Percentiles rank a stretch among this genome's conserved stretches.
Conservation (phyloP, 441 rosid species). For the Erodium moschatum region DNA sequence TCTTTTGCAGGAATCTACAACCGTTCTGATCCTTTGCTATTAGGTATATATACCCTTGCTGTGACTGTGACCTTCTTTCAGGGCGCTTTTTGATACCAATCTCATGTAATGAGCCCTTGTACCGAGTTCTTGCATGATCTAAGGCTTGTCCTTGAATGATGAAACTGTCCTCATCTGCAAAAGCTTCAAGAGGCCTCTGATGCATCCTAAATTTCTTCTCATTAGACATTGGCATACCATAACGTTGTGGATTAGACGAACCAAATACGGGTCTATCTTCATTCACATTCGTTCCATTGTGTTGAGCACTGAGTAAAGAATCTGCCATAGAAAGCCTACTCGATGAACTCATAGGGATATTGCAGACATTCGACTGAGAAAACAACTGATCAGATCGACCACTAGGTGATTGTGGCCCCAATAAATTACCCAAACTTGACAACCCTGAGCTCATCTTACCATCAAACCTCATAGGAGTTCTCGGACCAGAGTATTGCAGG, state of each 20-base stretch:
- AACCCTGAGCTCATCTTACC: constrained; percentile 15
- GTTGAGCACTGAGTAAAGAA: constrained; percentile 16
- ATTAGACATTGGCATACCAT: constrained; percentile 23
- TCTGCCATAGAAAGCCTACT: constrained; percentile 18
- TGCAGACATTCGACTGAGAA: constrained; percentile 16
- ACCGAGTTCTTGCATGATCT: constrained; percentile 16
- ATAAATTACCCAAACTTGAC: constrained; percentile 10
- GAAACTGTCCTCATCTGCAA: constrained; percentile 27
- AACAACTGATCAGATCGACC: constrained; percentile 16
- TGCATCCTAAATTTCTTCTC: constrained; percentile 20
- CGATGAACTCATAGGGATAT: constrained; percentile 14
- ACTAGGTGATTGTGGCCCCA: constrained; percentile 10
- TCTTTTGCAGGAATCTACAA: constrained; percentile 42
- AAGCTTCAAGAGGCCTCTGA: constrained; percentile 19
- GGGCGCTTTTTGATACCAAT: constrained; percentile 16
- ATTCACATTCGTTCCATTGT: constrained; percentile 17
- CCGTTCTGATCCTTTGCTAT: constrained; percentile 54
- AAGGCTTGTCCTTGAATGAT: constrained; percentile 24
- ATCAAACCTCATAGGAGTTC: constrained; percentile 15
- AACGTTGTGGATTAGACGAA: constrained; percentile 16
- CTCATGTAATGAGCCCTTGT: constrained; percentile 15
- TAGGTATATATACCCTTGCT: constrained; percentile 31
- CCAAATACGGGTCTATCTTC: constrained; percentile 20
- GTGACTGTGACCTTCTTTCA: constrained; percentile 26
- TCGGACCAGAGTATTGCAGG: constrained; percentile 19